Percentiles rank a stretch among this genome's conserved stretches.
These are phyloP conservation scores for Elsinoe necatrix DNA, from an alignment of 2,329 filamentous ascomycete species.

Conservation along the genomic window DNA sequence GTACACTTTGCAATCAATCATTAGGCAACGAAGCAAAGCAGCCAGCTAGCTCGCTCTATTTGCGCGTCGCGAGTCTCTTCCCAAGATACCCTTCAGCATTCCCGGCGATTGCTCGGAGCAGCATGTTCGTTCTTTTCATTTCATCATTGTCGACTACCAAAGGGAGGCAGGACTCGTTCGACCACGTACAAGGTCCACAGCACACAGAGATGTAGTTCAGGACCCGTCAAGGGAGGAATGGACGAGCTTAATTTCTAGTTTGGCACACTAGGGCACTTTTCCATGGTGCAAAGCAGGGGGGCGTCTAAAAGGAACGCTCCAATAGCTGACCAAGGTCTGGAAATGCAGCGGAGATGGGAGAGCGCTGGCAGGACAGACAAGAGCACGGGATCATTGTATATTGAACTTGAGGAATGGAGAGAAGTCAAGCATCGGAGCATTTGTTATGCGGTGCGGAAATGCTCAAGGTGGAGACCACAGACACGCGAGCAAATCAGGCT, in stretches of 20 bases:
- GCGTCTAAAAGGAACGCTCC: background rate
- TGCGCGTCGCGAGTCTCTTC: constrained; percentile 1
- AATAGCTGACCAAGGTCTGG: background rate
- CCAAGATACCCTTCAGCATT: constrained; percentile 6
- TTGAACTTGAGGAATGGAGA: background rate
- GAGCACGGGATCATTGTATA: background rate
- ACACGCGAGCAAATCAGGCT: background rate
- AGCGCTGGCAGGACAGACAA: background rate
- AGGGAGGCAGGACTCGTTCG: background rate
- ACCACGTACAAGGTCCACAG: background rate
- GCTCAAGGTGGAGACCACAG: background rate
- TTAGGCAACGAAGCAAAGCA: background rate
- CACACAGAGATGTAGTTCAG: background rate
- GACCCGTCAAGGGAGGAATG: background rate
- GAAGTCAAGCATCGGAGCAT: background rate
- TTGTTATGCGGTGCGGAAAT: background rate
- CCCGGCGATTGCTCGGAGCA: background rate
- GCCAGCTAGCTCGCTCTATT: background rate
- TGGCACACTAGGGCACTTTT: background rate
- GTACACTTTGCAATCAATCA: background rate
- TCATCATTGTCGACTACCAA: background rate
- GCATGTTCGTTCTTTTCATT: background rate
- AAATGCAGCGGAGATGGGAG: background rate
- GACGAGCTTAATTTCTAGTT: background rate
- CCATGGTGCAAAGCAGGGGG: background rate